A percentile compares a stretch with the other conserved stretches of the same genome.
These are phyloP conservation scores for Darksidea phi DNA, from an alignment of 495 filamentous ascomycete genomes.

Conservation along the genomic window DNA sequence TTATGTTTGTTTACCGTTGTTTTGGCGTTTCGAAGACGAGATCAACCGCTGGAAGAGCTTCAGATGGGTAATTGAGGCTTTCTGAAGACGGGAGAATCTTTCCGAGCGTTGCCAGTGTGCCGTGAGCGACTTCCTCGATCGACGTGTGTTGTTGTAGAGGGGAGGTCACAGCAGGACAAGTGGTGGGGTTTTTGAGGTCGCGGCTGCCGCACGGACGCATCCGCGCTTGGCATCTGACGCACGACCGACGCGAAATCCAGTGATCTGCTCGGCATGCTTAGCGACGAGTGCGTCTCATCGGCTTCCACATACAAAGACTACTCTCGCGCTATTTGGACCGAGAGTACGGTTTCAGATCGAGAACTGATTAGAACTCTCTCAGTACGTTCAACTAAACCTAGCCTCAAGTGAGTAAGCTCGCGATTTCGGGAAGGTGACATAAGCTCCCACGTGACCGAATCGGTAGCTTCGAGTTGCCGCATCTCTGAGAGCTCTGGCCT, in stretches of 20 bases:
- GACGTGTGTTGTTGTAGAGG: constrained; percentile 12
- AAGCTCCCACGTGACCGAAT: too few species aligned
- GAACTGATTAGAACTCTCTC: too few species aligned
- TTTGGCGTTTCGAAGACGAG: constrained; percentile 25
- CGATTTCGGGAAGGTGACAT: too few species aligned
- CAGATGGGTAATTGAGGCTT: neutral
- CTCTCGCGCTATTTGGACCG: too few species aligned
- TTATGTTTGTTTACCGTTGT: constrained; percentile 62
- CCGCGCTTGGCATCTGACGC: neutral
- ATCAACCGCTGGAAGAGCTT: neutral
- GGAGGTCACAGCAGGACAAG: neutral
- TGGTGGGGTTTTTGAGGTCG: constrained; percentile 33
- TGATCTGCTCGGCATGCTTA: neutral
- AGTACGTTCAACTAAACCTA: too few species aligned
- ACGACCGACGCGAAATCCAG: constrained; percentile 4
- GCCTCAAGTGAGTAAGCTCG: too few species aligned
- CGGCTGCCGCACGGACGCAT: neutral
- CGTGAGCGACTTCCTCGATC: neutral
- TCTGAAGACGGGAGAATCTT: neutral
- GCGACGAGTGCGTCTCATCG: neutral
- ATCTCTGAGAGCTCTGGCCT: neutral
- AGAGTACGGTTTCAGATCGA: too few species aligned
- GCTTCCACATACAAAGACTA: too few species aligned
- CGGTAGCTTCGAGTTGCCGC: neutral
- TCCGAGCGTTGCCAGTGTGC: neutral